Conservation (phyloP, 2,329 filamentous ascomycete species). For the Plectosphaerella cucumerina region DNA sequence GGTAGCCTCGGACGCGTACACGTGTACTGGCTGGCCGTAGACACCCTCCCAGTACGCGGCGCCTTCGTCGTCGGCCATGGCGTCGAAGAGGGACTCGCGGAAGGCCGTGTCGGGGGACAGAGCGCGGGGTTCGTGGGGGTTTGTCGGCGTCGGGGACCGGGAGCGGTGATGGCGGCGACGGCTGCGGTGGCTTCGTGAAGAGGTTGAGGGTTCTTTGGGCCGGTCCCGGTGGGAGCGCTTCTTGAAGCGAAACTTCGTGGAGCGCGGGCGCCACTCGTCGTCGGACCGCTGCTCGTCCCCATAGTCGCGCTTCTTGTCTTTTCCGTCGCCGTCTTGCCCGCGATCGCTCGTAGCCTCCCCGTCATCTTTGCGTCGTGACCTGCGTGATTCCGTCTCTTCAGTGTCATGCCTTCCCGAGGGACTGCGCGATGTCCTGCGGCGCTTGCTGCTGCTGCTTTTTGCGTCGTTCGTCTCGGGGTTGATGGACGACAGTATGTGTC, state of each 20-base stretch:
- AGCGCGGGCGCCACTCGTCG: constrained; percentile 10
- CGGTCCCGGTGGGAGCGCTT: constrained; percentile 11
- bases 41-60: constrained; percentile 92
- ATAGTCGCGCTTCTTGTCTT: not conserved
- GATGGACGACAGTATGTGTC: constrained; percentile 46
- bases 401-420: not conserved
- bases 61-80: constrained; percentile 93
- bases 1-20: constrained; percentile 53
- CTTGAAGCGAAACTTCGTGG: constrained; percentile 38
- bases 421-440: constrained; percentile 1
- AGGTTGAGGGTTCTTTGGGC: constrained; percentile 13
- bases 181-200: constrained; percentile 18
- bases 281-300: constrained; percentile 8
- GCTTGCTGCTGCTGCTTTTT: not conserved
- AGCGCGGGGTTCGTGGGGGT: constrained; percentile 40
- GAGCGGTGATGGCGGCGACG: constrained; percentile 23
- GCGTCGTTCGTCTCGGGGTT: constrained; percentile 26
- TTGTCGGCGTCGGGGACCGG: constrained; percentile 40
- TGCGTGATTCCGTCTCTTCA: not conserved
- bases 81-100: constrained; percentile 91
- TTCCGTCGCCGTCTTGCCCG: constrained; percentile 1
- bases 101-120: constrained; percentile 74
- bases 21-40: constrained; percentile 93
- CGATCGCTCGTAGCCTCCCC: constrained; percentile 1
- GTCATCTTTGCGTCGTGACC: not conserved